phyloP scores from a whole-genome alignment of 2,329 filamentous ascomycete species.

The Cladosporium oxysporum region DNA sequence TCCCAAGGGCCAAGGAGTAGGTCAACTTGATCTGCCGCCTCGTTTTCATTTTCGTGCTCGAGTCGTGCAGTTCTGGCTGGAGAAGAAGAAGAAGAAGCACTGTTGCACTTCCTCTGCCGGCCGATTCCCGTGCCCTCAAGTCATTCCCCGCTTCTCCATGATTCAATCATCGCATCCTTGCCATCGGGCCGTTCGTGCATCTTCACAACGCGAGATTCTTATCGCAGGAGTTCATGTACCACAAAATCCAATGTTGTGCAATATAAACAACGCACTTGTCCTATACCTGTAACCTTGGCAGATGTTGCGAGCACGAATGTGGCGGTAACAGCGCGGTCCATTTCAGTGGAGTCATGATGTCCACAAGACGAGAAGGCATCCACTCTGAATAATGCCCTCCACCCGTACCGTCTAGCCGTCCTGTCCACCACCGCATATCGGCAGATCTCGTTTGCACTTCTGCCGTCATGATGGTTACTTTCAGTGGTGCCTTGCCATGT shows the following conservation, averaged over 20 bases:
- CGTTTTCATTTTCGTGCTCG: neutral
- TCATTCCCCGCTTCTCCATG: conserved; percentile 5
- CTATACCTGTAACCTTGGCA: neutral
- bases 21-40: neutral
- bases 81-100: neutral
- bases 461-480: neutral
- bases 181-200: conserved; percentile 2
- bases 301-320: neutral
- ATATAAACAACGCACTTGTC: neutral
- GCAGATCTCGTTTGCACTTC: neutral
- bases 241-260: neutral
- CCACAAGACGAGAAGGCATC: neutral
- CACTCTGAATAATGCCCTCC: neutral
- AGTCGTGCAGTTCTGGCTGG: neutral
- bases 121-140: neutral
- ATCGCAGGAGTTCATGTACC: neutral
- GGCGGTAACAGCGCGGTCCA: neutral
- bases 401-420: conserved; percentile 5
- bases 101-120: neutral
- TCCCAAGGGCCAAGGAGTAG: neutral
- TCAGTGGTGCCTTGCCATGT: neutral
- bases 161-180: neutral
- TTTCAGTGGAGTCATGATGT: conserved; percentile 6
- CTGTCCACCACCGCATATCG: neutral
- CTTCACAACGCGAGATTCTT: neutral